These are phyloP conservation scores for Graphilbum fragrans DNA, from an alignment of 2,329 filamentous ascomycete genomes.

Conservation along the genomic window DNA sequence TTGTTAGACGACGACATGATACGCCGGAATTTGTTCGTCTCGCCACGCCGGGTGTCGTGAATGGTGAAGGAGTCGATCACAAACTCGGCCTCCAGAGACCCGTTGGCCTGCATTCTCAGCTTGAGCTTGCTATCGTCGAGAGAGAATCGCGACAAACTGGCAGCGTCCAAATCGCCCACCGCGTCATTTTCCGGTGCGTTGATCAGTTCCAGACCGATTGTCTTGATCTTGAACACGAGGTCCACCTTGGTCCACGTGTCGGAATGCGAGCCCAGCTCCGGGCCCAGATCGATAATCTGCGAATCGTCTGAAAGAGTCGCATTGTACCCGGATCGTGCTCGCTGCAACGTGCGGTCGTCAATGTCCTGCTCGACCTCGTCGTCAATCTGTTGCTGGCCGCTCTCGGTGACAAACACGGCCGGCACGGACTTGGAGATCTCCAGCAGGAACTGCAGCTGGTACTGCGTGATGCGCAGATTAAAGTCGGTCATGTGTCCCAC, in stretches of 20 bases:
- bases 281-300: slow-evolving; percentile 42
- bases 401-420: slow-evolving; percentile 56
- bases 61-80: slow-evolving; percentile 92
- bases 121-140: slow-evolving; percentile 88
- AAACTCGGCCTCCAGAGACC: slow-evolving; percentile 83
- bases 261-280: slow-evolving; percentile 56
- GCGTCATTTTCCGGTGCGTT: slow-evolving; percentile 64
- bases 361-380: slow-evolving; percentile 61
- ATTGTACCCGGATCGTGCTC: slow-evolving; percentile 29
- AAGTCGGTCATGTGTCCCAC: slow-evolving; percentile 88
- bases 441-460: slow-evolving; percentile 79
- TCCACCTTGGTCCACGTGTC: slow-evolving; percentile 89
- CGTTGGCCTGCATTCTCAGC: slow-evolving; percentile 83
- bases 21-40: slow-evolving; percentile 91
- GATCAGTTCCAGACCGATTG: slow-evolving; percentile 79
- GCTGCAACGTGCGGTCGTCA: slow-evolving; percentile 40
- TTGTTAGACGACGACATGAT: slow-evolving; percentile 98
- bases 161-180: slow-evolving; percentile 63
- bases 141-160: slow-evolving; percentile 87
- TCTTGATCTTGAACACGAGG: slow-evolving; percentile 78
- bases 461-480: slow-evolving; percentile 79
- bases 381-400: slow-evolving; percentile 57
- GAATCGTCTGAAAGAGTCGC: slow-evolving; percentile 17
- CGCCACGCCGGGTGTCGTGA: slow-evolving; percentile 74
- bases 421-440: slow-evolving; percentile 83